These are phyloP conservation scores for Lyophyllum semitale DNA, from an alignment of 768 basidiomycete species.

Conservation along the genomic window DNA sequence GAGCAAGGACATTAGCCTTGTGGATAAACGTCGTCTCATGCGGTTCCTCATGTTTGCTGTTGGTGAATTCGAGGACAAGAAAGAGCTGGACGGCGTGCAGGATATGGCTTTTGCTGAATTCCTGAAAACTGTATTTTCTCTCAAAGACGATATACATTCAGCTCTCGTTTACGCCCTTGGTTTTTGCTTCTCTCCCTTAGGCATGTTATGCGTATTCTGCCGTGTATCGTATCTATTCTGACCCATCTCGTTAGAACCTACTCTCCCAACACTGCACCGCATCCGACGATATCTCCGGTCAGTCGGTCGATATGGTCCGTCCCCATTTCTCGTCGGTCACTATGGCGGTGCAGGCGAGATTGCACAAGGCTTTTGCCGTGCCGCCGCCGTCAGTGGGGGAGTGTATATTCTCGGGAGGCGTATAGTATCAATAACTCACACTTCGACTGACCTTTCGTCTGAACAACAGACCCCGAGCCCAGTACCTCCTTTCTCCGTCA, in stretches of 20 bases:
- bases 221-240: background rate
- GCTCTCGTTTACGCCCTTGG: constrained; percentile 81
- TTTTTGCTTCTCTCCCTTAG: constrained; percentile 59
- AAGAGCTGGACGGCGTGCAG: constrained; percentile 58
- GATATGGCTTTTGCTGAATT: constrained; percentile 61
- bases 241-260: constrained; percentile 53
- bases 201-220: constrained; percentile 37
- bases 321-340: constrained; percentile 90
- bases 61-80: constrained; percentile 67
- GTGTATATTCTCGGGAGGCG: constrained; percentile 71
- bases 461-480: constrained; percentile 3
- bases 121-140: constrained; percentile 61
- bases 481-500: constrained; percentile 40
- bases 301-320: constrained; percentile 77
- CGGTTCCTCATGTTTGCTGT: constrained; percentile 85
- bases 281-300: constrained; percentile 76
- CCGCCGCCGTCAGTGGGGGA: constrained; percentile 78
- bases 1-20: constrained; percentile 68
- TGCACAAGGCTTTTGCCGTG: constrained; percentile 87
- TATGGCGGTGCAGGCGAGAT: constrained; percentile 94
- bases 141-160: constrained; percentile 56
- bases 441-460: background rate
- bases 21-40: constrained; percentile 92
- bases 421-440: constrained; percentile 31
- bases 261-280: constrained; percentile 66